These are phyloP conservation scores for Metarhizium anisopliae DNA, from an alignment of 2,329 filamentous ascomycete species.

Conservation along the genomic window DNA sequence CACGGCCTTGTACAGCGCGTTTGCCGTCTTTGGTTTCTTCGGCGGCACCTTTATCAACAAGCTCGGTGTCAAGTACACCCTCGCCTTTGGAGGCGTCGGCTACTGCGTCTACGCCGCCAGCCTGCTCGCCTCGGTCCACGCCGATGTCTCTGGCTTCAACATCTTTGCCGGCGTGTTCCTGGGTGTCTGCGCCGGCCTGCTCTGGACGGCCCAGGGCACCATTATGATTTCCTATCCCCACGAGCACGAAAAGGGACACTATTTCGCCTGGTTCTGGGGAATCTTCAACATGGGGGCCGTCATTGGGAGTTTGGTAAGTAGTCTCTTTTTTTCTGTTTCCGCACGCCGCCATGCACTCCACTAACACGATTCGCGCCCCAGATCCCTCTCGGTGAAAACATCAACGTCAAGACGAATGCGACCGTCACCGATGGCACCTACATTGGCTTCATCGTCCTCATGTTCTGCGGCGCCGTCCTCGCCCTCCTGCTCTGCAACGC, in stretches of 20 bases:
- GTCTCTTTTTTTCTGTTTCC: neutral
- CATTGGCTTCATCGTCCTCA: conserved; percentile 78
- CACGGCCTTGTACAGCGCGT: conserved; percentile 62
- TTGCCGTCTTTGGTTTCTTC: conserved; percentile 57
- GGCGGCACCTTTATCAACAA: conserved; percentile 70
- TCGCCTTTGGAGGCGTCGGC: conserved; percentile 64
- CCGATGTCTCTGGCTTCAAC: conserved; percentile 24
- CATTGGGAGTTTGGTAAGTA: conserved; percentile 58
- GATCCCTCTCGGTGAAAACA: conserved; percentile 61
- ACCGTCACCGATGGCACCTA: conserved; percentile 73
- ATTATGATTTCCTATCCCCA: conserved; percentile 87
- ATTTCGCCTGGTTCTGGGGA: conserved; percentile 88
- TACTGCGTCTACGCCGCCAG: conserved; percentile 66
- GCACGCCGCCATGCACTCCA: neutral
- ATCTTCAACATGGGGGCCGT: conserved; percentile 92
- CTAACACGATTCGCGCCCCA: neutral
- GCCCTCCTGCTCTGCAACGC: conserved; percentile 64
- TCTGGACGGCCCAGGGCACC: conserved; percentile 76
- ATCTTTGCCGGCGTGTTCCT: conserved; percentile 69
- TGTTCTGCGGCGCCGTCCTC: conserved; percentile 60
- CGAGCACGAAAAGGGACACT: conserved; percentile 75
- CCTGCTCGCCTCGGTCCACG: conserved; percentile 63
- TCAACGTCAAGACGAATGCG: conserved; percentile 38
- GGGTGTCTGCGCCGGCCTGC: conserved; percentile 67
- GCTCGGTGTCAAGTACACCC: conserved; percentile 56